A percentile compares a stretch with the other conserved stretches of the same genome.
These are phyloP conservation scores for Apiospora arundinis DNA, from an alignment of 2,329 filamentous ascomycete species.

Conservation along the genomic window DNA sequence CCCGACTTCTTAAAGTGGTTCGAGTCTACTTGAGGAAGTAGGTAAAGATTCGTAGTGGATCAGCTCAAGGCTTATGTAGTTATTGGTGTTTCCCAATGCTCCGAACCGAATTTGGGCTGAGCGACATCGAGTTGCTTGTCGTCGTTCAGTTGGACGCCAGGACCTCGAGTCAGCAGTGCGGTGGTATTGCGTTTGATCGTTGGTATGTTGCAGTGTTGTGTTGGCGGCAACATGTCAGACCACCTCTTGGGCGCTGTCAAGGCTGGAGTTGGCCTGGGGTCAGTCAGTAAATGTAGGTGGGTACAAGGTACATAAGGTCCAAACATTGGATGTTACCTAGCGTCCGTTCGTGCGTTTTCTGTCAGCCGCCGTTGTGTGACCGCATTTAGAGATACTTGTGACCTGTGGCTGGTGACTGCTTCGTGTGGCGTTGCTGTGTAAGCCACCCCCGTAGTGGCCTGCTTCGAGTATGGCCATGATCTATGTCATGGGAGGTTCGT, in stretches of 20 bases:
- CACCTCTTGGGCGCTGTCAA: too few species aligned
- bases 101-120: slow-evolving; percentile 5
- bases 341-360: not conserved
- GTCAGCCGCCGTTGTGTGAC: not conserved
- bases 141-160: not conserved
- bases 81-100: not conserved
- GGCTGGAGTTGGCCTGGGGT: too few species aligned
- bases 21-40: not conserved
- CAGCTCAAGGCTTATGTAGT: not conserved
- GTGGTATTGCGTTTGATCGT: not conserved
- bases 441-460: not conserved
- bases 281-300: too few species aligned
- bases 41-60: not conserved
- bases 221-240: not conserved
- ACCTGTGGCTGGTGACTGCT: not conserved
- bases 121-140: not conserved
- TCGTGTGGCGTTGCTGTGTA: not conserved
- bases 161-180: not conserved
- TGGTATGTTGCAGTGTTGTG: not conserved
- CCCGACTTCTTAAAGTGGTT: not conserved
- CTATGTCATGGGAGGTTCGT: too few species aligned
- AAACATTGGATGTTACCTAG: too few species aligned
- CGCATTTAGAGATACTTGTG: too few species aligned
- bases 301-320: too few species aligned
- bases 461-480: too few species aligned